Base-by-base conservation (phyloP, 257 asterid genomes). In the Ajuga chamaepitys region DNA sequence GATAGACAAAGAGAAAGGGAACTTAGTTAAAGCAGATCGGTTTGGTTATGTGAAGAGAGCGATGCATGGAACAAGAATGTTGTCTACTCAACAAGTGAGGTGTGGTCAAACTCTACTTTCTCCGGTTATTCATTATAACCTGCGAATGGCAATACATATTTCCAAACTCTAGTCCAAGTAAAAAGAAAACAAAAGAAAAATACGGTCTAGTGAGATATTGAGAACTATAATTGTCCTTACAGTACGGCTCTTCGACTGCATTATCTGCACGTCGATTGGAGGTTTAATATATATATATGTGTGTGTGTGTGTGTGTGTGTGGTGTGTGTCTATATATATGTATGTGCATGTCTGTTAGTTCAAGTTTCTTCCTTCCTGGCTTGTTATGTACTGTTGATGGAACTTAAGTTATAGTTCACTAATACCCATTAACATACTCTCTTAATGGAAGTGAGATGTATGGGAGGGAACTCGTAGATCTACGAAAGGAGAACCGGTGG, bases 401-500 rank as follows among this genome's bases (percentile, higher is more conserved):
- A 74, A 46, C 35, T 77, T 58, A 63, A 68, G 60, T 18, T 58
- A 47, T 60, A 66, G 50, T 58, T 71, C 64, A 64, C 42, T 64
- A 67, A 47, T 68, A 71, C 64, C 54, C 41, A 35, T 73, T 62
- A 63, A 74, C 52, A 71, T 80, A n/a, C n/a, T 66, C 74, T 75
- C 41, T 78, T 64, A 72, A 60, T 78, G 77, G 72, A 71, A 89
- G 97, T 79, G 97, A 89, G 83, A 83, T 87, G 70, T 89, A 89
- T 2, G 97, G 97, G 74, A 82, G 95, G 79, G 97, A 89, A 75
- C 97, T 89, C 67, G 95, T 89, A 40, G 97, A 89, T 83, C 78
- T 89, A 79, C 87, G 97, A 47, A 85, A 89, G 72, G 91, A 89
- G 81, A 75, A 79, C 75, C 83, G 80, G 47, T 89, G 97, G 97